Base-by-base conservation (phyloP, 176 grass and related monocot species). In the Tuctoria greenei region DNA sequence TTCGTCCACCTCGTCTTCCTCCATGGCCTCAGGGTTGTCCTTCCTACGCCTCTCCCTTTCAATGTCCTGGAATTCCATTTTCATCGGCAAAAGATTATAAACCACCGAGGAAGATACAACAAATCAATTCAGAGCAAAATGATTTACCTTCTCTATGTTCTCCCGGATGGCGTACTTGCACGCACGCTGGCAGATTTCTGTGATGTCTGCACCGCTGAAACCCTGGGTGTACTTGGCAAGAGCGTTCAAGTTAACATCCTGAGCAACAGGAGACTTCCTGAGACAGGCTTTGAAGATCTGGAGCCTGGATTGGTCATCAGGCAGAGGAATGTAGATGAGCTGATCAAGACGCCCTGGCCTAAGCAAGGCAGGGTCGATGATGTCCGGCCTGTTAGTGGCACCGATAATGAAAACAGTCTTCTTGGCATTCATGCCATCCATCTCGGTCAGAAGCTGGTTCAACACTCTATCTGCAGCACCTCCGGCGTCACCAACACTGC, bases 91-190 rank as follows among this genome's bases (percentile, higher is more conserved):
- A 31, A 31, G 31, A 31, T 31, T 31, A 31, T 3, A 31, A 31
- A 31, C 31, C 31, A 31, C 31, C 31, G 31, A 1, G 31, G 31
- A 31, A 31, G 31, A 31, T 31, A 3, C 3, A 31, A 31, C 31
- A 31, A 31, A 31, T 3, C 31, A 31, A 31, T 31, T 31, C 31
- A 31, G 31, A 31, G 3, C 31, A 31, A 31, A 31, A 31, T 31
- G 31, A 31, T 31, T 31, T 31, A 31, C 31, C 31, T 74, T 77
- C 67, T 96, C 92, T 13, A 96, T 92, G 42, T 96, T 89, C 67
- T 96, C 93, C 45, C 93, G 85, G 23, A 96, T 92, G 39, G 93
- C 93, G 43, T 92, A 96, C 64, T 96, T 96, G 73, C 93, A 96
- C 1, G 93, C 74, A 4, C 93, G 86, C 25, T 96, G 93, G 38